Evolutionary conservation across 2,329 filamentous ascomycete genomes (phyloP), one percentile per base, ranked within the genome.

Genomic region (Botrytis fragariae): DNA sequence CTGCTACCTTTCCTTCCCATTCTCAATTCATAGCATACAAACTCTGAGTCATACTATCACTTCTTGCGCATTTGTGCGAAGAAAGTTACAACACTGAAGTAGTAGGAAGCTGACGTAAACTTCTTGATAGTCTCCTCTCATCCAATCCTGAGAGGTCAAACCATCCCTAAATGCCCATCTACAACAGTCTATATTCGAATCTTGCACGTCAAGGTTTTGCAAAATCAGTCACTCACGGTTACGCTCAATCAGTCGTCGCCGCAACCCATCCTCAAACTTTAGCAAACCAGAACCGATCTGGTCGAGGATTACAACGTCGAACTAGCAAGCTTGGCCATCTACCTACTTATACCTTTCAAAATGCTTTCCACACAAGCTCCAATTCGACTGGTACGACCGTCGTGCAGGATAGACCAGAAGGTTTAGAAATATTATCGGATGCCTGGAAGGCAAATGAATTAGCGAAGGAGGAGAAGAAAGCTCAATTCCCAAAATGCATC

Each of bases 151-250:
- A 90, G 90, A 89, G 89, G 88, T 85, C 85, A 82, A 77, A 84
- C 84, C 82, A 86, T 89, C 83, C 90, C 93, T 97, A 97, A 97
- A 98, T 98, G 95, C 90, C 89, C 84, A 89, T 90, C 81, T 91
- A 90, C 83, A 90, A 89, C 76, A 89, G 88, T 81, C 85, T 91
- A 77, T 91, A 90, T 84, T 87, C 89, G 85, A 91, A 88, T 87
- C 93, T 98, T 88, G 94, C 97, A 90, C 95, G 96, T 87, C 93
- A 95, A 89, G 95, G 93, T 92, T 92, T 98, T 85, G 91, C 93
- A 82, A 98, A 98, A 87, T 94, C 95, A 81, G 92, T 98, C 84
- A 95, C 94, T 83, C 94, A 98, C 89, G 95, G 95, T 85, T 98
- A 98, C 89, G 95, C 95, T 80, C 95, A 98, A 84, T 97, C 95